Percentiles rank a stretch among this genome's conserved stretches.
phyloP scores from a whole-genome alignment of 208 protist genomes.

The Crithidia fasciculata region DNA sequence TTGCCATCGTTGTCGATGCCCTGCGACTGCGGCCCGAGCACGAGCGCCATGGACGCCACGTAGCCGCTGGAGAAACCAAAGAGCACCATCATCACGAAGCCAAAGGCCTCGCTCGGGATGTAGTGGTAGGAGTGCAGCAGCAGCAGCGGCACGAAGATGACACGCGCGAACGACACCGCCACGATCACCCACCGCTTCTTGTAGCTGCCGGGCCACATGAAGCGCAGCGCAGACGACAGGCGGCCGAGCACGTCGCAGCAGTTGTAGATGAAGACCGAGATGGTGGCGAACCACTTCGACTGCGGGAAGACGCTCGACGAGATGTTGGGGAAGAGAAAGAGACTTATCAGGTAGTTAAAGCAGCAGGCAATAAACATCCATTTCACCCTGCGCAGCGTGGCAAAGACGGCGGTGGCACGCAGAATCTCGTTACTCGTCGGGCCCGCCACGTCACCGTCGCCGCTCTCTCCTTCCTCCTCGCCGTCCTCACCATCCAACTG shows the following conservation, averaged over 20 bases:
- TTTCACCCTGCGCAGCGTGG: slow-evolving; percentile 29
- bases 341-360: slow-evolving; percentile 61
- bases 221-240: slow-evolving; percentile 47
- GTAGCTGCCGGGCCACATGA: slow-evolving; percentile 41
- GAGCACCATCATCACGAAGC: slow-evolving; percentile 54
- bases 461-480: not conserved
- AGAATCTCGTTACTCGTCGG: slow-evolving; percentile 31
- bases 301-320: slow-evolving; percentile 38
- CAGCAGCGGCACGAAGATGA: slow-evolving; percentile 62
- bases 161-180: slow-evolving; percentile 36
- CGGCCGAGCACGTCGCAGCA: slow-evolving; percentile 50
- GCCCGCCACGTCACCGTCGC: slow-evolving; percentile 1
- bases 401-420: slow-evolving; percentile 20
- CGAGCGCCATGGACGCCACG: slow-evolving; percentile 47
- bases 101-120: slow-evolving; percentile 50
- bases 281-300: slow-evolving; percentile 62
- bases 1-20: slow-evolving; percentile 45
- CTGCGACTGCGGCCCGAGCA: slow-evolving; percentile 40
- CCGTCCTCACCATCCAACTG: not conserved
- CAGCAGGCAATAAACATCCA: slow-evolving; percentile 17
- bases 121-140: slow-evolving; percentile 60
- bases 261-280: slow-evolving; percentile 68
- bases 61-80: slow-evolving; percentile 70
- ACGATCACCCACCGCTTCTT: slow-evolving; percentile 43
- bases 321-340: slow-evolving; percentile 66